A percentile compares a stretch with the other conserved stretches of the same genome.
phyloP scores from a whole-genome alignment of 768 basidiomycete genomes.

The Kwoniella bestiolae region DNA sequence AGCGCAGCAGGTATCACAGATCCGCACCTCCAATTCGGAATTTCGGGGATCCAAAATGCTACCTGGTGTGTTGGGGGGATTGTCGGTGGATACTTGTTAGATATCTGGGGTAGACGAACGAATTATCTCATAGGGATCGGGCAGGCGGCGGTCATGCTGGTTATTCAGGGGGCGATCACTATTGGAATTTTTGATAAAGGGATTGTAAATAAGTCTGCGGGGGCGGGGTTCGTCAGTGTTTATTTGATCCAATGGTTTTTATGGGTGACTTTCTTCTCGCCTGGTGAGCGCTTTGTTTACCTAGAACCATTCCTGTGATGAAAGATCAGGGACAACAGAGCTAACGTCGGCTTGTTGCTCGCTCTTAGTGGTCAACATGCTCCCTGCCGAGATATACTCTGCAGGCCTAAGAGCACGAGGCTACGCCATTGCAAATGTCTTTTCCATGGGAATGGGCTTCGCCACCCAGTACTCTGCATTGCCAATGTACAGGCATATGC shows the following conservation, averaged over 20 bases:
- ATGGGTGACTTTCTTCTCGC: constrained; percentile 42
- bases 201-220: constrained; percentile 35
- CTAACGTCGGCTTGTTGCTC: not conserved
- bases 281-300: constrained; percentile 20
- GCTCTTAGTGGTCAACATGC: constrained; percentile 37
- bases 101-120: constrained; percentile 40
- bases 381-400: constrained; percentile 44
- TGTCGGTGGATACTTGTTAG: constrained; percentile 43
- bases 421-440: constrained; percentile 43
- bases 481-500: constrained; percentile 42
- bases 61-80: constrained; percentile 42
- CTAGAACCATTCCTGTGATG: not conserved
- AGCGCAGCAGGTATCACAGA: constrained; percentile 37
- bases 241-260: constrained; percentile 45
- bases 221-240: constrained; percentile 39
- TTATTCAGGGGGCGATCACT: constrained; percentile 35
- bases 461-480: constrained; percentile 44
- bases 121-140: constrained; percentile 42
- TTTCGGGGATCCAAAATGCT: constrained; percentile 39
- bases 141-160: constrained; percentile 32
- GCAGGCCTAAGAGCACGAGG: constrained; percentile 40
- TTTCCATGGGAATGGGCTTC: constrained; percentile 42
- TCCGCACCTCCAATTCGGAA: constrained; percentile 41
- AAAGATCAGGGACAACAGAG: not conserved
- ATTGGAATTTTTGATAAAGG: constrained; percentile 43